Evolutionary conservation across 164 flowering plant genomes (phyloP).

Genomic region (Vitis vinifera): DNA sequence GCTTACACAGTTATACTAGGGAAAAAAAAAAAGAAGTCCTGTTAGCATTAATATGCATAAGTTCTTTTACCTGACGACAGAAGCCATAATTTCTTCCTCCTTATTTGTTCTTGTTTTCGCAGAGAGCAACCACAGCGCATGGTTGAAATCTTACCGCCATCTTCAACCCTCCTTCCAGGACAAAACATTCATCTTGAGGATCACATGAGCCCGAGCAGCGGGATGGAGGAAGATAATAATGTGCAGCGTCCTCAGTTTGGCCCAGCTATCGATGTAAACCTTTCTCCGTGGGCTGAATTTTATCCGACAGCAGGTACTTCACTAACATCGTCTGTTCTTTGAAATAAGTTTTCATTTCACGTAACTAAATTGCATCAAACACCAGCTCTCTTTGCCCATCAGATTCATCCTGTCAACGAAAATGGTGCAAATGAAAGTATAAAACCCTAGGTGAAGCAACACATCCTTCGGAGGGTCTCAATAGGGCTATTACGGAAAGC

Average conservation of each 20-base stretch:
- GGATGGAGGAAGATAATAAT: conserved; percentile 20
- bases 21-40: too few relatives aligned
- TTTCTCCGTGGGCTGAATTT: conserved; percentile 32
- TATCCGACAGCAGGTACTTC: conserved; percentile 26
- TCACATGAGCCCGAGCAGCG: conserved; percentile 20
- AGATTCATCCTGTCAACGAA: too few relatives aligned
- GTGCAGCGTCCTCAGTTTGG: conserved; percentile 20
- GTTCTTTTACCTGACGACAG: too few relatives aligned
- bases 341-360: background rate
- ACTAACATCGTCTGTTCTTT: background rate
- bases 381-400: too few relatives aligned
- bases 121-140: conserved; percentile 6
- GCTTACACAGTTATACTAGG: background rate
- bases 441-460: too few relatives aligned
- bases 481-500: too few relatives aligned
- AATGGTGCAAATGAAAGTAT: too few relatives aligned
- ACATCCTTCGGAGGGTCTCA: too few relatives aligned
- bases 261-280: conserved; percentile 29
- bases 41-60: too few relatives aligned
- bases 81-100: background rate
- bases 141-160: conserved; percentile 19
- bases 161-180: conserved; percentile 20
- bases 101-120: background rate
- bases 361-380: too few relatives aligned
- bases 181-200: conserved; percentile 18